Percentiles rank a stretch among this genome's conserved stretches.
These are phyloP conservation scores for Starmerella asiatica DNA, from an alignment of 805 yeast genomes.

Conservation along the genomic window DNA sequence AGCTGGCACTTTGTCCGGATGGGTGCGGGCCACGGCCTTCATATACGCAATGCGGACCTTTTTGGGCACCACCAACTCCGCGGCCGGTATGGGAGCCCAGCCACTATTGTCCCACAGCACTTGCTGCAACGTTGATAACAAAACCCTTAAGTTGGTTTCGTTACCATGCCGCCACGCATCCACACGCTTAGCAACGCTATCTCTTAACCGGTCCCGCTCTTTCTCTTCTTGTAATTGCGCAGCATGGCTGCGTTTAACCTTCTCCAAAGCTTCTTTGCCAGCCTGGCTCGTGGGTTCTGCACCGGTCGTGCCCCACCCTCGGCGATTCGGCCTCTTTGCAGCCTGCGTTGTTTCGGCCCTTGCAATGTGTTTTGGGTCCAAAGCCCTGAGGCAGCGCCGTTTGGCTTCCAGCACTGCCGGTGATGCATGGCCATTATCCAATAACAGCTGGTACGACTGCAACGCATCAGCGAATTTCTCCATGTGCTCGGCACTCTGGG, in stretches of 20 bases:
- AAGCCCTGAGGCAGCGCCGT: constrained; percentile 55
- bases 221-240: constrained; percentile 38
- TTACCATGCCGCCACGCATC: constrained; percentile 59
- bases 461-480: constrained; percentile 61
- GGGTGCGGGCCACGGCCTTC: constrained; percentile 67
- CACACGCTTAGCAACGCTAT: constrained; percentile 43
- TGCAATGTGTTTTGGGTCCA: constrained; percentile 41
- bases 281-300: constrained; percentile 23
- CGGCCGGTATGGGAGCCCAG: constrained; percentile 53
- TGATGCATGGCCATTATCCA: constrained; percentile 54
- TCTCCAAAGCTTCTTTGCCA: constrained; percentile 36
- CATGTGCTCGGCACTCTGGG: constrained; percentile 70
- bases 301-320: constrained; percentile 20
- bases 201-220: constrained; percentile 50
- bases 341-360: constrained; percentile 15
- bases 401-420: constrained; percentile 64
- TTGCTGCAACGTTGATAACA: constrained; percentile 53
- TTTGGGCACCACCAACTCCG: constrained; percentile 76
- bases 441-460: constrained; percentile 43
- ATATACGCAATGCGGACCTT: constrained; percentile 74
- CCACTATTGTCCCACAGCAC: constrained; percentile 54
- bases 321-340: constrained; percentile 12
- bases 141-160: constrained; percentile 65
- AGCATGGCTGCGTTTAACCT: constrained; percentile 37
- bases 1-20: constrained; percentile 69